These are phyloP conservation scores for Colletotrichum sp. DNA, from an alignment of 2,329 filamentous ascomycete species.

Conservation along the genomic window DNA sequence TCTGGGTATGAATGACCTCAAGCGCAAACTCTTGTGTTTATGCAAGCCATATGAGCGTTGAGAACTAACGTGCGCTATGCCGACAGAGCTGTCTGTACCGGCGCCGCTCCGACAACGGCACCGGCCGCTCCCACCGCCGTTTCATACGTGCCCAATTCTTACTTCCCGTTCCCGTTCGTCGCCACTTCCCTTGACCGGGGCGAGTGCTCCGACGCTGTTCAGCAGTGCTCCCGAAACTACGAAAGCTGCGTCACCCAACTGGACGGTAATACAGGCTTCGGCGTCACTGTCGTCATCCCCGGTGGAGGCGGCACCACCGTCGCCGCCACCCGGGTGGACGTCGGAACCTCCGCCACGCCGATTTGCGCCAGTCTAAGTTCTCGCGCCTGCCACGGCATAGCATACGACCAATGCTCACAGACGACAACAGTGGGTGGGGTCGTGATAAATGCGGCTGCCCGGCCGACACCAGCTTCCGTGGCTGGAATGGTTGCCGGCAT, in stretches of 20 bases:
- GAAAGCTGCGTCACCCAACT: constrained; percentile 57
- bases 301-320: constrained; percentile 59
- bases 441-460: constrained; percentile 16
- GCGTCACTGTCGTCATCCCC: constrained; percentile 62
- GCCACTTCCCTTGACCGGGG: constrained; percentile 57
- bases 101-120: constrained; percentile 50
- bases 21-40: neutral
- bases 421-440: constrained; percentile 23
- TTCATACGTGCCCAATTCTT: constrained; percentile 61
- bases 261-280: constrained; percentile 45
- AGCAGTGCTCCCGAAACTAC: constrained; percentile 59
- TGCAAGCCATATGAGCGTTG: neutral
- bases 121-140: constrained; percentile 41
- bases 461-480: constrained; percentile 11
- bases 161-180: constrained; percentile 66
- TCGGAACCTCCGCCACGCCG: constrained; percentile 53
- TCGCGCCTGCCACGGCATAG: constrained; percentile 53
- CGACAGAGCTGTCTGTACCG: constrained; percentile 59
- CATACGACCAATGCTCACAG: constrained; percentile 42
- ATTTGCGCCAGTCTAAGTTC: constrained; percentile 62
- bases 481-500: constrained; percentile 19
- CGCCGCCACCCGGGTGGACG: constrained; percentile 40
- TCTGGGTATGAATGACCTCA: constrained; percentile 42
- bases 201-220: constrained; percentile 56
- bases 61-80: neutral